Base-by-base conservation (phyloP, 2,329 filamentous ascomycete species). In the Hypomyces perniciosus region DNA sequence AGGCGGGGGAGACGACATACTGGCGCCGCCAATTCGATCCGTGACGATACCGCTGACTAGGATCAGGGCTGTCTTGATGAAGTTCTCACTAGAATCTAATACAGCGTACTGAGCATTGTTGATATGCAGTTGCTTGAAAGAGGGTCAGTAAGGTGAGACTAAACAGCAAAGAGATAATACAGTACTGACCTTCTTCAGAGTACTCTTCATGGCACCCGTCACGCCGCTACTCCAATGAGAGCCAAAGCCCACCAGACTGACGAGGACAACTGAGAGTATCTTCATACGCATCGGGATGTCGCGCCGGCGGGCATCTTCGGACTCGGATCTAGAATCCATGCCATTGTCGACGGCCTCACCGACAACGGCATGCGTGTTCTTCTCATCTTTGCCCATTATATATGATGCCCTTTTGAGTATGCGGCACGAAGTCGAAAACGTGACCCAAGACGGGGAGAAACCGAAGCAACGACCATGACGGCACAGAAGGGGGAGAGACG, bases 201-300 rank as follows among this genome's bases (percentile, higher is more conserved):
- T 83, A 13, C 69, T 78, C 60, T 84, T 83, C 72, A 83, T 77
- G 1, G 80, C 80, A 8, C 77, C 76, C 0, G 78, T 82, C 1
- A 83, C 76, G 2, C 80, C 78, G n/a, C 71, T 71, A 55, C 78
- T 81, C 79, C 80, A 83, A 26, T 76, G 74, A 0, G 77, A 78
- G 0, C 80, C 80, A 57, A 83, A 83, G 1, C 80, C 78, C 56
- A 83, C 80, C 49, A 72, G 8, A n/a, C 48, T 51, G 20, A 51
- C 48, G 9, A 51, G 48, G 7, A 51, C 13, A 29, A 47, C 48
- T 8, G 47, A 50, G 4, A 50, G 28, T 8, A 50, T 44, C 41
- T 50, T 50, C 41, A 50, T 50, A 26, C 40, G 44, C 47, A 30
- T 39, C 5, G 47, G 47, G 4, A 50, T 44, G 13, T 39, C 35